Evolutionary conservation across 2,329 filamentous ascomycete genomes (phyloP).

Genomic region (Nannizziopsis arthrosporioides): DNA sequence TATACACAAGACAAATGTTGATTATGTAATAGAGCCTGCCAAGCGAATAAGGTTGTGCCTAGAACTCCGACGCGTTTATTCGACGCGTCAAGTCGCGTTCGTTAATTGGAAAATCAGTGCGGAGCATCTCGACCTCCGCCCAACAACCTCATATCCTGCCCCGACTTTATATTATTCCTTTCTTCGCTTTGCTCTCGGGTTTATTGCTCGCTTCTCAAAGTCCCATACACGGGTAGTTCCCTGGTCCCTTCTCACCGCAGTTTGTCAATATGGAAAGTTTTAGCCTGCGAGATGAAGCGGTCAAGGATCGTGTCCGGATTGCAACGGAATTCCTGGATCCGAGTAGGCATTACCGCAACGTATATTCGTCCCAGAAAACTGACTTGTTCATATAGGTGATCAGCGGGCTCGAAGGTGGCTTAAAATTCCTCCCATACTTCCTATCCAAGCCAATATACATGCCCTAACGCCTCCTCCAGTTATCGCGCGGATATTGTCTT

Average conservation of each 20-base stretch:
- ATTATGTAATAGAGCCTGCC: too few species aligned
- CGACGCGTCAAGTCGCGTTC: constrained; percentile 4
- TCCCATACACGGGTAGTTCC: not conserved
- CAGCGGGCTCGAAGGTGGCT: constrained; percentile 44
- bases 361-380: not conserved
- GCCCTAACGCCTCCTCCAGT: constrained; percentile 50
- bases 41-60: not conserved
- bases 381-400: constrained; percentile 37
- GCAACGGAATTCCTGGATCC: constrained; percentile 93
- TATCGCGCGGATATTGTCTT: constrained; percentile 82
- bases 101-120: constrained; percentile 1
- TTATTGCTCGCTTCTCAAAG: not conserved
- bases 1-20: too few species aligned
- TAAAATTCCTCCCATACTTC: constrained; percentile 11
- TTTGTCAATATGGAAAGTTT: constrained; percentile 7
- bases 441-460: constrained; percentile 14
- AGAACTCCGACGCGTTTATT: not conserved
- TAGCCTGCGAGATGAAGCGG: constrained; percentile 22
- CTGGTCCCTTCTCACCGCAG: not conserved
- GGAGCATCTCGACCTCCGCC: not conserved
- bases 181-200: not conserved
- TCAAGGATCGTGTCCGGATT: constrained; percentile 68
- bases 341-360: constrained; percentile 46
- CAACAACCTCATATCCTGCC: not conserved
- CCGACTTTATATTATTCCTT: not conserved